Evolutionary conservation across 805 yeast genomes (phyloP).

Genomic region (Ogataea neopini): DNA sequence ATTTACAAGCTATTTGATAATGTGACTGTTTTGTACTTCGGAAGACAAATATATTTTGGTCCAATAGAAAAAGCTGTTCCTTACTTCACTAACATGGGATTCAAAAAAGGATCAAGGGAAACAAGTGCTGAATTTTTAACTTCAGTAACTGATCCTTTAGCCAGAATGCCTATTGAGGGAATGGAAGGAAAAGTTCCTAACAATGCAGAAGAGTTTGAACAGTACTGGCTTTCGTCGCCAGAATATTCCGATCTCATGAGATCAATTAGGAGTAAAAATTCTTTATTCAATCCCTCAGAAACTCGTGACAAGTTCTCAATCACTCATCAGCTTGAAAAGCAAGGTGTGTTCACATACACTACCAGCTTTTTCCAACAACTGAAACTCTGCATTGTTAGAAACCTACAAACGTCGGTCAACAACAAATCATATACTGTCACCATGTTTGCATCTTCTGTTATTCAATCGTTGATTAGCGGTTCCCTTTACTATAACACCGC

Average conservation of each 20-base stretch:
- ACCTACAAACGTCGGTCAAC: constrained; percentile 54
- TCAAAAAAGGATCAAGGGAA: constrained; percentile 45
- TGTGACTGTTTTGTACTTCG: constrained; percentile 41
- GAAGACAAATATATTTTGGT: constrained; percentile 44
- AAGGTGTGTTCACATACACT: constrained; percentile 39
- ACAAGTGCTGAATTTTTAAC: constrained; percentile 47
- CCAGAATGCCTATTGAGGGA: constrained; percentile 35
- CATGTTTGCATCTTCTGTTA: constrained; percentile 50
- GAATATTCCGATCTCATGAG: constrained; percentile 34
- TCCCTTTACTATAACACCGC: constrained; percentile 57
- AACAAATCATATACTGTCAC: constrained; percentile 54
- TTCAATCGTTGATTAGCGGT: constrained; percentile 60
- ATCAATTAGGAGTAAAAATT: constrained; percentile 36
- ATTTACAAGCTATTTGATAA: constrained; percentile 44
- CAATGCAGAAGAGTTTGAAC: constrained; percentile 43
- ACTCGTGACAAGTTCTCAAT: constrained; percentile 33
- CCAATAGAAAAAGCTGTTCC: constrained; percentile 36
- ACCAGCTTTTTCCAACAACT: constrained; percentile 52
- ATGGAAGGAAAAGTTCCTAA: constrained; percentile 41
- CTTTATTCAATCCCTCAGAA: constrained; percentile 32
- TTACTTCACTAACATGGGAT: constrained; percentile 43
- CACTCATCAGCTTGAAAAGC: constrained; percentile 37
- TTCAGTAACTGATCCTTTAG: constrained; percentile 36
- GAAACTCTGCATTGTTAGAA: constrained; percentile 52
- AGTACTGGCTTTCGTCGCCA: constrained; percentile 40